These are phyloP conservation scores for Taphrina communis DNA, from an alignment of 1,139 yeast genomes.

Conservation along the genomic window DNA sequence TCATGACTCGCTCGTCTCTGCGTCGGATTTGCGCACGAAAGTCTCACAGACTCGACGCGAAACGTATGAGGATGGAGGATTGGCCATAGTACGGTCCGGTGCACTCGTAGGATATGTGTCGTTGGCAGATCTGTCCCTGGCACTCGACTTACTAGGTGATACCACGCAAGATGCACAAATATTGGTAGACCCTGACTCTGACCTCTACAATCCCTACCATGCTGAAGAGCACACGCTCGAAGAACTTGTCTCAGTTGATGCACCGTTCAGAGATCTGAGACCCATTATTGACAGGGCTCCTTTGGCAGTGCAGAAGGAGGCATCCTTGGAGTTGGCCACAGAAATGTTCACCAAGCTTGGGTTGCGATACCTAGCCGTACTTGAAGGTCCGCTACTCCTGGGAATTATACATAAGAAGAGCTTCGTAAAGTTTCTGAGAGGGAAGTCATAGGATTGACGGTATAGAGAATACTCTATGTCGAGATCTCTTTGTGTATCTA, in stretches of 20 bases:
- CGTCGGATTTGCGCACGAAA: conserved; percentile 1
- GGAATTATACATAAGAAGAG: conserved; percentile 37
- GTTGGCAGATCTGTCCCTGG: conserved; percentile 33
- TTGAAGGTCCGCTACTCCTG: conserved; percentile 31
- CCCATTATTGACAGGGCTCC: conserved; percentile 34
- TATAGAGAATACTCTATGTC: too few species aligned
- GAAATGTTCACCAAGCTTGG: conserved; percentile 42
- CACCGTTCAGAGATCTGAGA: background rate
- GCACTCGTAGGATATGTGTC: conserved; percentile 40
- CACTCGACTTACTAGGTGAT: conserved; percentile 21
- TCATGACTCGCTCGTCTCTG: conserved; percentile 14
- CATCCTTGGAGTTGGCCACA: conserved; percentile 38
- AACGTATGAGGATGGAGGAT: conserved; percentile 35
- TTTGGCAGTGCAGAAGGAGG: conserved; percentile 35
- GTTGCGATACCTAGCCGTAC: conserved; percentile 38
- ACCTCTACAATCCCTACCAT: background rate
- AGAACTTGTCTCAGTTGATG: background rate
- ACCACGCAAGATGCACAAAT: background rate
- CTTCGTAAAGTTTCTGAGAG: conserved; percentile 23
- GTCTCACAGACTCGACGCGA: conserved; percentile 6
- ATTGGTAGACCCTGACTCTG: conserved; percentile 1
- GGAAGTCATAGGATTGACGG: background rate
- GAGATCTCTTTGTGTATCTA: too few species aligned
- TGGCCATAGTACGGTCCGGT: conserved; percentile 30
- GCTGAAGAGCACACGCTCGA: conserved; percentile 1